These are phyloP conservation scores for Crassisporium funariophilum DNA, from an alignment of 768 basidiomycete species.

Conservation along the genomic window DNA sequence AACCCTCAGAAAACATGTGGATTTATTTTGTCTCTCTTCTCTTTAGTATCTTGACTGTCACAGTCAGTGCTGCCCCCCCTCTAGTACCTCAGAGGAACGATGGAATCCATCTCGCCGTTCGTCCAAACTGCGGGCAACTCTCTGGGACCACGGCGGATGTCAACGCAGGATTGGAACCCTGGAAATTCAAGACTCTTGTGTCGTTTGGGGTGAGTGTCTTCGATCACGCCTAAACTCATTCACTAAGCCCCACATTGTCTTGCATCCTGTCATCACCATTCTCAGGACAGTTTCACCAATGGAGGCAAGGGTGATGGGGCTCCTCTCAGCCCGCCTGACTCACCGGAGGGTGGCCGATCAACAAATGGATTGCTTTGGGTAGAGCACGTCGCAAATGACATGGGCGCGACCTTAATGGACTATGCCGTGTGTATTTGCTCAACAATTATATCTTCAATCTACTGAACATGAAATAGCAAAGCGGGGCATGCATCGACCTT, in stretches of 20 bases:
- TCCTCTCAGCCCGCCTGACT: conserved; percentile 41
- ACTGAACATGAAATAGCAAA: conserved; percentile 13
- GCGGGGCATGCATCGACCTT: conserved; percentile 31
- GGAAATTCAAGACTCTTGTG: conserved; percentile 46
- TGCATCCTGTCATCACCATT: background rate
- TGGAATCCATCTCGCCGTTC: conserved; percentile 47
- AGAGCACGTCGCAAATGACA: conserved; percentile 43
- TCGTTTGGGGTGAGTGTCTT: conserved; percentile 48
- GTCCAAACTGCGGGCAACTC: conserved; percentile 45
- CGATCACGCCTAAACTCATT: too few species aligned
- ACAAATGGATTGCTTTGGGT: conserved; percentile 56
- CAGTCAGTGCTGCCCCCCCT: too few species aligned
- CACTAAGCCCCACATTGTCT: too few species aligned
- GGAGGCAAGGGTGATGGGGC: conserved; percentile 47
- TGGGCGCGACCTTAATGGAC: conserved; percentile 45
- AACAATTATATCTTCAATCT: background rate
- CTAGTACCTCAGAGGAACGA: too few species aligned
- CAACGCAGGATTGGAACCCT: conserved; percentile 47
- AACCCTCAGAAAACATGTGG: too few species aligned
- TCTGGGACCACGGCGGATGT: conserved; percentile 44
- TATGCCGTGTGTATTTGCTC: conserved; percentile 44
- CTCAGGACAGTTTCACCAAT: conserved; percentile 47
- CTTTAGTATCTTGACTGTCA: too few species aligned
- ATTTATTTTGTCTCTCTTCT: too few species aligned
- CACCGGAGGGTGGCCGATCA: conserved; percentile 51